Percentiles rank a stretch among this genome's conserved stretches.
Evolutionary conservation across 2,329 filamentous ascomycete genomes (phyloP).

Genomic region (Xylaria sp.): DNA sequence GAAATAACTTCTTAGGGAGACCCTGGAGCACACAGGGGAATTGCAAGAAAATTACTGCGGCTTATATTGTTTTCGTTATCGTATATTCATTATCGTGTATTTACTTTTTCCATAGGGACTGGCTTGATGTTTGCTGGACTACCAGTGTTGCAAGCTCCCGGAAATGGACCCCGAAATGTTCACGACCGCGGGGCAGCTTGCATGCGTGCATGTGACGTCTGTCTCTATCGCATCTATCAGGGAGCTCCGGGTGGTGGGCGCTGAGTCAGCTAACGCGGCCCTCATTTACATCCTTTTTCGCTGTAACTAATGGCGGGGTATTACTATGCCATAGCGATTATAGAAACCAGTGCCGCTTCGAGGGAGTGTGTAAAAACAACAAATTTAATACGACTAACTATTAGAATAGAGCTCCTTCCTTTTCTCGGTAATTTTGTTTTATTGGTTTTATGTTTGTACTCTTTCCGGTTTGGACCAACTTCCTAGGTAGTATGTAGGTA

Average conservation of each 20-base stretch:
- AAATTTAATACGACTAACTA: background rate
- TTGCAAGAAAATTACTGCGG: background rate
- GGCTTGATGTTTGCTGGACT: background rate
- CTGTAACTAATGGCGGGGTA: background rate
- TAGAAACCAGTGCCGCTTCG: background rate
- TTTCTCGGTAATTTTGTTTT: background rate
- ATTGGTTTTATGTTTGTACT: background rate
- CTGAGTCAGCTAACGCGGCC: slow-evolving; percentile 18
- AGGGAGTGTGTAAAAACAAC: background rate
- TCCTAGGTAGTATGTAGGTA: too few relatives aligned
- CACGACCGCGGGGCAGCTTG: slow-evolving; percentile 17
- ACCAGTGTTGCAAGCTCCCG: background rate
- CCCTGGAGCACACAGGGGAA: background rate
- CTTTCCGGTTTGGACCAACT: background rate
- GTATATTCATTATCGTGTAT: background rate
- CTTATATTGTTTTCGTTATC: background rate
- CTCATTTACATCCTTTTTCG: background rate
- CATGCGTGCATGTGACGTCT: slow-evolving; percentile 26
- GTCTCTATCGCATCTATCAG: background rate
- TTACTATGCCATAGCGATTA: background rate
- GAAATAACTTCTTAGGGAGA: slow-evolving; percentile 2
- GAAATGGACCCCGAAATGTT: slow-evolving; percentile 10
- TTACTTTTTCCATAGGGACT: background rate
- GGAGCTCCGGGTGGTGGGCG: background rate
- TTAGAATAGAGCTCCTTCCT: background rate